phyloP scores from a whole-genome alignment of 495 filamentous ascomycete species.

The Penicillium riverlandense region DNA sequence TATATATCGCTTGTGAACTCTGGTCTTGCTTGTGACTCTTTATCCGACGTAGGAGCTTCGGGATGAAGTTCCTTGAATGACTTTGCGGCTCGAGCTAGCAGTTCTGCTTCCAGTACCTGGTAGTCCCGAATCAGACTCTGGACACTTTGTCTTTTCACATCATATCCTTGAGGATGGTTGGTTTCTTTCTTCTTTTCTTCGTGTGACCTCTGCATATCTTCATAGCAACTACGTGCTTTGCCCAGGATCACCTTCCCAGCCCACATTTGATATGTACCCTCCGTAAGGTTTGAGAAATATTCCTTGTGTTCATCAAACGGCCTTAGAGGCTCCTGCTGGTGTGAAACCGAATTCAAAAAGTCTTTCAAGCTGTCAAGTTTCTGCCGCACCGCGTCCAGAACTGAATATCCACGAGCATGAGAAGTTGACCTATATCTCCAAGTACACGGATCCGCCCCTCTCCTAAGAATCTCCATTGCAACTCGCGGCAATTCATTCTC shows the following conservation, averaged over 20 bases:
- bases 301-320: constrained; percentile 22
- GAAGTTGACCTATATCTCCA: constrained; percentile 26
- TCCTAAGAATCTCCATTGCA: constrained; percentile 48
- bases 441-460: constrained; percentile 52
- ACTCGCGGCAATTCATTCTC: constrained; percentile 38
- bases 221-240: not conserved
- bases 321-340: constrained; percentile 3
- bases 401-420: not conserved
- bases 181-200: constrained; percentile 15
- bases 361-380: constrained; percentile 39
- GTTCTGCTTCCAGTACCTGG: constrained; percentile 40
- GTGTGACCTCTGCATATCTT: not conserved
- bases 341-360: constrained; percentile 20
- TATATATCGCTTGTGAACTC: too few species aligned
- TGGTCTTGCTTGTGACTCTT: too few species aligned
- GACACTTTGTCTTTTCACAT: constrained; percentile 47
- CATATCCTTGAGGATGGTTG: constrained; percentile 22
- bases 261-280: constrained; percentile 49
- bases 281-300: constrained; percentile 35
- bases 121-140: constrained; percentile 39
- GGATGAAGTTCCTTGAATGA: constrained; percentile 58
- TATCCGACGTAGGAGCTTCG: constrained; percentile 12
- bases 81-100: constrained; percentile 55
- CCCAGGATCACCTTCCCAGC: constrained; percentile 27
- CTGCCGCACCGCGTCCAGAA: constrained; percentile 29